Evolutionary conservation across 225 moss, liverwort and hornwort species (phyloP), one percentile per base, ranked within the genome.

Genomic region (Bryoerythrophyllum caledonicum): DNA sequence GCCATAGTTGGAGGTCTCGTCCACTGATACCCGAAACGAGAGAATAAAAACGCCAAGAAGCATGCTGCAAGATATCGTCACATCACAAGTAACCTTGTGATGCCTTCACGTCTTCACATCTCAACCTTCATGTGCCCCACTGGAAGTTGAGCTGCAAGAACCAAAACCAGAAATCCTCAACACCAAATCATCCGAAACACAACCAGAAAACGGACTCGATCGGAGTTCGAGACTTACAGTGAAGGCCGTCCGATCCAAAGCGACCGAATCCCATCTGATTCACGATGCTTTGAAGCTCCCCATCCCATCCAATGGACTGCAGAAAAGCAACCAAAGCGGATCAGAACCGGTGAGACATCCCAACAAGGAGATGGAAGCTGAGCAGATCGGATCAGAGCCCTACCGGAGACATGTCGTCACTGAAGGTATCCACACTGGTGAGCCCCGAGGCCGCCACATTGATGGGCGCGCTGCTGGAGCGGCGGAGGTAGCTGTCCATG

Each of bases 261-360:
- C 75, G 63, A 61, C 68, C 60, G 52, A 79, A 82, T n/a, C 86
- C 82, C 77, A 81, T 86, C 66, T 79, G 86, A 48, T 83, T 80
- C 70, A 86, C 86, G 9, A 86, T 76, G 86, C 86, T 86, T 63
- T 86, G 86, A 28, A 86, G 80, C 46, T 86, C 86, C 8, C 86
- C 83, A 24, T 78, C 86, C 86, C 86, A 86, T 63, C 83, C 77
- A 38, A 71, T 80, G 0, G 83, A 75, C 86, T 86, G 83, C 63
- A 72, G 35, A 57, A 67, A 52, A 59, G 5, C 32, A 60, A 30
- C 25, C 27, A 61, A 62, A 30, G 35, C 7, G 12, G 24, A 19
- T 58, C 7, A n/a, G 14, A 58, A 56, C 25, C 19, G 57, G 27
- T 55, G 20, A 49, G 48, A n/a, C 27, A 59, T 71, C 27, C 27